Base-by-base conservation (phyloP, 495 filamentous ascomycete genomes). In the Penicillium verhagenii region DNA sequence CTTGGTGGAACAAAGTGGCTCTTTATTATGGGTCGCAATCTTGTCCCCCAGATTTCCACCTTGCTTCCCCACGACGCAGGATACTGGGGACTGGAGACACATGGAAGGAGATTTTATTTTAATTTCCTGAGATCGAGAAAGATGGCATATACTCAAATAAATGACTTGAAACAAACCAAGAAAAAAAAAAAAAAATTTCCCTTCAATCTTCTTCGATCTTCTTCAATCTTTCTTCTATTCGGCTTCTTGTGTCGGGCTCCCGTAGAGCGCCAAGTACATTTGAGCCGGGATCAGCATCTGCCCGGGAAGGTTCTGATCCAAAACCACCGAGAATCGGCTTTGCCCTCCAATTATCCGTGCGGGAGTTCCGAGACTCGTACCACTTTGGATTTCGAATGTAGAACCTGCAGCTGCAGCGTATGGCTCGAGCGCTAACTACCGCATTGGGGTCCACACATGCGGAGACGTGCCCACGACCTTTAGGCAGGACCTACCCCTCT, bases 311-410 rank as follows among this genome's bases (percentile, higher is more conserved):
- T 13, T 4, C n/a, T 54, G n/a, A n/a, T n/a, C n/a, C 40, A 19
- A 59, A 47, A 47, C 46, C 48, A 56, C 35, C 33, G 53, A 25
- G 19, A n/a, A n/a, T 60, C 58, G 53, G 58, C 53, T 56, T 60
- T 35, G 23, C 9, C 28, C 6, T 31, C 28, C n/a, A 23, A 25
- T 24, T 24, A 26, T 14, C 20, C 42, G 14, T 19, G 28, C 47
- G 14, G 21, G 37, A 20, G 38, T 9, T 19, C 47, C 21, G 47
- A 50, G 26, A 23, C 33, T 40, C 16, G n/a, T 35, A 7, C 26
- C 23, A 8, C n/a, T n/a, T n/a, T n/a, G n/a, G n/a, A n/a, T n/a
- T n/a, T n/a, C n/a, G n/a, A n/a, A n/a, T n/a, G n/a, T n/a, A n/a
- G n/a, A n/a, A n/a, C n/a, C n/a, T n/a, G n/a, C n/a, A n/a, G n/a